These are phyloP conservation scores for Lepiota brunneoincarnata DNA, from an alignment of 768 basidiomycete genomes.

Conservation along the genomic window DNA sequence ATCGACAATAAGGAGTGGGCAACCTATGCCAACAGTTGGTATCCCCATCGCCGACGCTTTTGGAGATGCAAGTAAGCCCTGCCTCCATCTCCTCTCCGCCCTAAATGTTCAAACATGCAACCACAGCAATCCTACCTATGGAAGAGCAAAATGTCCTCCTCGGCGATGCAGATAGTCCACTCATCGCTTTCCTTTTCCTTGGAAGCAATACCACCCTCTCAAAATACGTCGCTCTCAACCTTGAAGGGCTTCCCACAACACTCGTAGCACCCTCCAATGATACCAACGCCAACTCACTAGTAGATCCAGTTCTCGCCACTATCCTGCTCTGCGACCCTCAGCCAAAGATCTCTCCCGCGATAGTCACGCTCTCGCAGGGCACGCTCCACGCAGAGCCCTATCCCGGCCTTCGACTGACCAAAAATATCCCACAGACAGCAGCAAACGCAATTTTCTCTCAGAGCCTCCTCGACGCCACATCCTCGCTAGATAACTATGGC, in stretches of 20 bases:
- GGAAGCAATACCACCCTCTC: background rate
- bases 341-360: conserved; percentile 3
- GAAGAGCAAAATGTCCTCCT: background rate
- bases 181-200: background rate
- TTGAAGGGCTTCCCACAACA: background rate
- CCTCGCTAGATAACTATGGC: background rate
- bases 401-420: background rate
- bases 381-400: background rate
- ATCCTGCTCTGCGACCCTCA: background rate
- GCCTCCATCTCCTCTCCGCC: background rate
- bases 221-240: background rate
- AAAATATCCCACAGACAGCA: background rate
- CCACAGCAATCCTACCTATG: background rate
- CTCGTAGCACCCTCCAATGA: background rate
- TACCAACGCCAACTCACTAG: no score
- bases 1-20: background rate
- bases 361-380: background rate
- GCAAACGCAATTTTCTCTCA: background rate
- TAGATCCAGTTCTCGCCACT: background rate
- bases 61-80: background rate
- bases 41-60: background rate
- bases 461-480: background rate
- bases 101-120: background rate
- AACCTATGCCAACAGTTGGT: background rate
- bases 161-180: background rate